phyloP scores from a whole-genome alignment of 2,329 filamentous ascomycete genomes.

The Colletotrichum eleusines region DNA sequence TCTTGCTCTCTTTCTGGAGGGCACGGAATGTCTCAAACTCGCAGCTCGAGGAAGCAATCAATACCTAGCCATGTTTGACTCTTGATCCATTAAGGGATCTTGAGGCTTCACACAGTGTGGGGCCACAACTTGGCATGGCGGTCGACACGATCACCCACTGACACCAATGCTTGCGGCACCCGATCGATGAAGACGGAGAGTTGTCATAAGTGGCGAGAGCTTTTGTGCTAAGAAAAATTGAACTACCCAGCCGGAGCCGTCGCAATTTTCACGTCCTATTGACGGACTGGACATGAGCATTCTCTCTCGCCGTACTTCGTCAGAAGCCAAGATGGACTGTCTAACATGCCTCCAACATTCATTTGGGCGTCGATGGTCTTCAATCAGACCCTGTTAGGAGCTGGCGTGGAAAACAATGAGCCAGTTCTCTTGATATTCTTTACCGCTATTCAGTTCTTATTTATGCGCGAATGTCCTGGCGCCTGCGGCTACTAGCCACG shows the following conservation, averaged over 20 bases:
- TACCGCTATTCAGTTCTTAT: neutral
- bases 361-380: neutral
- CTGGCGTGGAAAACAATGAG: neutral
- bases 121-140: neutral
- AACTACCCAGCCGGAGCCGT: neutral
- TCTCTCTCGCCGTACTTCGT: neutral
- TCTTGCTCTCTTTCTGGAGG: neutral
- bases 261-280: neutral
- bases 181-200: neutral
- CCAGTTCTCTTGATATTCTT: neutral
- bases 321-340: neutral
- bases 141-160: neutral
- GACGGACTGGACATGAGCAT: neutral
- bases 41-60: neutral
- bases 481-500: neutral
- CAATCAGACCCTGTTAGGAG: neutral
- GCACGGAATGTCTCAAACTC: slow-evolving; percentile 17
- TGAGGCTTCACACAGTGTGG: slow-evolving; percentile 24
- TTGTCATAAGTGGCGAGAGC: too few relatives aligned
- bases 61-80: slow-evolving; percentile 18
- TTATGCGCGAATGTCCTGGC: neutral
- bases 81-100: slow-evolving; percentile 31
- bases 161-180: slow-evolving; percentile 10
- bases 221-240: too few relatives aligned
- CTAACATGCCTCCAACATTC: neutral